A percentile compares a stretch with the other conserved stretches of the same genome.
These are phyloP conservation scores for Cenchrus americanus DNA, from an alignment of 176 grass and related monocot genomes.

Conservation along the genomic window DNA sequence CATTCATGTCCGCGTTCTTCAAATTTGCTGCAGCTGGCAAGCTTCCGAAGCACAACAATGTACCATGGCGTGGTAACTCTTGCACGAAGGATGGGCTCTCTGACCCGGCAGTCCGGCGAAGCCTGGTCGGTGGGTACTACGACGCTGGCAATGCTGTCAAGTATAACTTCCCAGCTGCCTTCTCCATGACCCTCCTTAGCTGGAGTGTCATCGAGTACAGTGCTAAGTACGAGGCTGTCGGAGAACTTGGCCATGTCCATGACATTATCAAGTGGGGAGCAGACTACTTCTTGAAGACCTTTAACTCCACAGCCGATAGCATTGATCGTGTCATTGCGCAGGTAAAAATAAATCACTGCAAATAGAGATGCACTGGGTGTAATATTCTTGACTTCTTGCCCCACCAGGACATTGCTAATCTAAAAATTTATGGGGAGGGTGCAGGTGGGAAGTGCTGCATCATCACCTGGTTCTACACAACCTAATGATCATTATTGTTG, in stretches of 20 bases:
- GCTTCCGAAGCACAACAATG: conserved; percentile 83
- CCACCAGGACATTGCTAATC: conserved; percentile 24
- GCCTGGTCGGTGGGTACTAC: conserved; percentile 78
- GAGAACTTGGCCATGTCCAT: conserved; percentile 76
- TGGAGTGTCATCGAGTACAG: conserved; percentile 98
- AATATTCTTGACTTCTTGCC: neutral
- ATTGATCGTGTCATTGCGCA: conserved; percentile 70
- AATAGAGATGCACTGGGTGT: neutral
- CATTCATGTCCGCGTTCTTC: neutral
- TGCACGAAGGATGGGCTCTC: conserved; percentile 87
- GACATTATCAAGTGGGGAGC: conserved; percentile 87
- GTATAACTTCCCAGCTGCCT: conserved; percentile 84
- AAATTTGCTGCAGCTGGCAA: conserved; percentile 67
- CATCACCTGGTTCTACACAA: conserved; percentile 50
- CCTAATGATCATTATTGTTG: conserved; percentile 94
- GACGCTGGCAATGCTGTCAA: conserved; percentile 79
- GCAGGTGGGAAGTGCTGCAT: conserved; percentile 71
- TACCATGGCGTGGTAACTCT: conserved; percentile 80
- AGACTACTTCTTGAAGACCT: conserved; percentile 94
- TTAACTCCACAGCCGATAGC: conserved; percentile 75
- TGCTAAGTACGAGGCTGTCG: conserved; percentile 78
- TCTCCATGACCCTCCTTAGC: conserved; percentile 92
- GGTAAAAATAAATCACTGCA: conserved; percentile 44
- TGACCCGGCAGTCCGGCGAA: conserved; percentile 52
- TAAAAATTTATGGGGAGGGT: conserved; percentile 19